Percentiles rank a stretch among this genome's conserved stretches.
These are phyloP conservation scores for Apocynum venetum DNA, from an alignment of 257 asterid genomes.

Conservation along the genomic window DNA sequence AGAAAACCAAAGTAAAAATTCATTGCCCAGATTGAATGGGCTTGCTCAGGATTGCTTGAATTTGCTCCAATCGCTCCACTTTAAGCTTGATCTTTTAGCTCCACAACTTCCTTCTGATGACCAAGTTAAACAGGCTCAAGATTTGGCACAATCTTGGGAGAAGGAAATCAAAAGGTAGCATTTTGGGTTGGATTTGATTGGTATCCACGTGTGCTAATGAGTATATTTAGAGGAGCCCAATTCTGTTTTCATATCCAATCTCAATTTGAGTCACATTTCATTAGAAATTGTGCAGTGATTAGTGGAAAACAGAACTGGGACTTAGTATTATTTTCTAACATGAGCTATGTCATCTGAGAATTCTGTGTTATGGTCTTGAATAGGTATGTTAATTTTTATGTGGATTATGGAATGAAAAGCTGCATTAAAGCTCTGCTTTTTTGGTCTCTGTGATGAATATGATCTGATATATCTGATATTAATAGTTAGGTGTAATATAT, in stretches of 20 bases:
- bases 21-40: constrained; percentile 85
- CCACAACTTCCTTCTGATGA: constrained; percentile 71
- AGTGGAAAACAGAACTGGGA: neutral
- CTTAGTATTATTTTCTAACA: neutral
- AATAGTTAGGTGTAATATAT: neutral
- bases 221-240: neutral
- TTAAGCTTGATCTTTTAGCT: constrained; percentile 85
- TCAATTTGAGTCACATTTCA: neutral
- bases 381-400: neutral
- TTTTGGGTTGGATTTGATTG: neutral
- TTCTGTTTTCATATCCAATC: neutral
- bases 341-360: neutral
- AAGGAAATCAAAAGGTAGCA: constrained; percentile 59
- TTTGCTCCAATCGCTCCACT: constrained; percentile 65
- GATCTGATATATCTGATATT: neutral
- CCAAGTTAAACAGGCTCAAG: constrained; percentile 58
- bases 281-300: neutral
- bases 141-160: constrained; percentile 69
- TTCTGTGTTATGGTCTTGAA: neutral
- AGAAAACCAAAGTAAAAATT: constrained; percentile 33
- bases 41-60: constrained; percentile 79
- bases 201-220: neutral
- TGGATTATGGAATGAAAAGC: neutral
- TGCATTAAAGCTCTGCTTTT: too few relatives aligned
- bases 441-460: neutral